Percentiles rank a stretch among this genome's conserved stretches.
phyloP scores from a whole-genome alignment of 2,329 filamentous ascomycete species.

The Ophiostoma perfectum region DNA sequence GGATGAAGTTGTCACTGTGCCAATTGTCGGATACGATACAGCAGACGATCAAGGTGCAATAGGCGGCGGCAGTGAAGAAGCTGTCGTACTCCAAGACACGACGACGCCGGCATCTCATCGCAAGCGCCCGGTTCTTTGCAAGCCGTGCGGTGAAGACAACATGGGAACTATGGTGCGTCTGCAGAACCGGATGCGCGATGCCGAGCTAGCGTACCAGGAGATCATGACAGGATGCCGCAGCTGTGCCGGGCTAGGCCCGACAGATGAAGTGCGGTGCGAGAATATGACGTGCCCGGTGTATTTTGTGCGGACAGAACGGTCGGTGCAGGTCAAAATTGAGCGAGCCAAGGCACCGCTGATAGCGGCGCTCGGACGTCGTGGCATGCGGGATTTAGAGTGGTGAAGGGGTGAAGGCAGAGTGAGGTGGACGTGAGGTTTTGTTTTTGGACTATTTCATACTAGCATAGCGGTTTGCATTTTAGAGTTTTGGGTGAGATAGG shows the following conservation, averaged over 20 bases:
- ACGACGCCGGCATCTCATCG: background rate
- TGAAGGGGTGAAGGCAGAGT: background rate
- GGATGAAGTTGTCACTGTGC: background rate
- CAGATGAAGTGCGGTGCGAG: slow-evolving; percentile 79
- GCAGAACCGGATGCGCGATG: slow-evolving; percentile 53
- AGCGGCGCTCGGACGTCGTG: slow-evolving; percentile 32
- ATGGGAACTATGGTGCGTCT: slow-evolving; percentile 60
- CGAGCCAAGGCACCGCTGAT: slow-evolving; percentile 36
- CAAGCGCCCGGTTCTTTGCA: slow-evolving; percentile 40
- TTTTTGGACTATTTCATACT: background rate
- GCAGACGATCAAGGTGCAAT: no score
- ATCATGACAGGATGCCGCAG: slow-evolving; percentile 69
- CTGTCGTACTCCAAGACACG: background rate
- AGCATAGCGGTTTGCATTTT: background rate
- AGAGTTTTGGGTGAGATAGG: background rate
- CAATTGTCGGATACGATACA: background rate
- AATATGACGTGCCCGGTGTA: slow-evolving; percentile 91
- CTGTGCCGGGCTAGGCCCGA: slow-evolving; percentile 67
- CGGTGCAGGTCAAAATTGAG: slow-evolving; percentile 42
- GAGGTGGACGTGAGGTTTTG: background rate
- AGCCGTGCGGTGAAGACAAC: slow-evolving; percentile 48
- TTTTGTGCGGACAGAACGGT: slow-evolving; percentile 67
- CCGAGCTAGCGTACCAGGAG: slow-evolving; percentile 59
- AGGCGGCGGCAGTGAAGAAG: background rate
- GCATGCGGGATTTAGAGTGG: slow-evolving; percentile 35